Percentiles rank a stretch among this genome's conserved stretches.
Conservation (phyloP, 768 basidiomycete genomes). For the Trametes meyenii region DNA sequence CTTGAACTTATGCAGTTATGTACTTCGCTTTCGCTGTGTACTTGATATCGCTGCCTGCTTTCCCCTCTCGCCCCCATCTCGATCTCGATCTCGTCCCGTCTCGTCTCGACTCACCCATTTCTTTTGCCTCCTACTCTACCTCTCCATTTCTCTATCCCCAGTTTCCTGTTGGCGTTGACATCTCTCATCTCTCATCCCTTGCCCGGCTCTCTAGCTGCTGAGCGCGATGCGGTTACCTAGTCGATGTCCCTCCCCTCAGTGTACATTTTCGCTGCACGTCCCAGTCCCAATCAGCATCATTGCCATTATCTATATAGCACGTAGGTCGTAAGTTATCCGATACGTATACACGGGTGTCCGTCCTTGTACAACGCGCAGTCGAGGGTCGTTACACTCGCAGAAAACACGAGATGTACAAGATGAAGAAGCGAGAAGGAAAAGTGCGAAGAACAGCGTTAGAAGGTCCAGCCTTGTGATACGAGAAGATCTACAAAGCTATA, state of each 20-base stretch:
- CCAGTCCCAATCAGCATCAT: background rate
- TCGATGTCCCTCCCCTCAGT: background rate
- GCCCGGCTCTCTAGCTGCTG: background rate
- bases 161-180: background rate
- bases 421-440: background rate
- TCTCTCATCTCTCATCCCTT: background rate
- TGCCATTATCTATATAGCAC: conserved; percentile 11
- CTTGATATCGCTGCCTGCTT: conserved; percentile 19
- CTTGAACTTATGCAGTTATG: conserved; percentile 30
- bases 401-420: background rate
- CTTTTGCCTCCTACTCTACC: background rate
- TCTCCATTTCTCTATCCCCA: background rate
- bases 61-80: background rate
- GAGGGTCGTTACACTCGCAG: too few relatives aligned
- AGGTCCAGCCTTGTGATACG: too few relatives aligned
- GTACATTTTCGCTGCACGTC: background rate
- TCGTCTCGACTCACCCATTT: background rate
- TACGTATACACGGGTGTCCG: conserved; percentile 18
- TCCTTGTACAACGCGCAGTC: background rate
- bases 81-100: background rate
- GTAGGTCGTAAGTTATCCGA: conserved; percentile 11
- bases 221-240: background rate
- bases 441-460: too few relatives aligned
- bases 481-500: conserved; percentile 1
- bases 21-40: conserved; percentile 29